Percentiles rank a stretch among this genome's conserved stretches.
Evolutionary conservation across 768 basidiomycete genomes (phyloP).

Genomic region (Lactarius indigo): DNA sequence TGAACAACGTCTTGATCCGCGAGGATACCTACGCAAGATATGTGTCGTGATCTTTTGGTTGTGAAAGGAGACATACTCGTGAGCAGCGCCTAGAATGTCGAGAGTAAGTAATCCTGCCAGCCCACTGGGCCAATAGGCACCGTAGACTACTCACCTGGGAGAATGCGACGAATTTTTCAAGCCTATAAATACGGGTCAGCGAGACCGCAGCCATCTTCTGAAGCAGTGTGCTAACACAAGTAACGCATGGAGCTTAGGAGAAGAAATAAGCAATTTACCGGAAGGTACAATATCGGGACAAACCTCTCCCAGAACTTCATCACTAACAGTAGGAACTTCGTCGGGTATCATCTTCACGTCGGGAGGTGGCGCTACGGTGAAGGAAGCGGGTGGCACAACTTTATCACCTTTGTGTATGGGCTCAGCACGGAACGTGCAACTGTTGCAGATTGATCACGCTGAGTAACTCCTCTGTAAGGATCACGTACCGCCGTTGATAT

Average conservation of each 20-base stretch:
- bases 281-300: not conserved
- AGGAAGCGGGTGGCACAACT: constrained; percentile 50
- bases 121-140: not conserved
- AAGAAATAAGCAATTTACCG: not conserved
- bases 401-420: constrained; percentile 37
- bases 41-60: not conserved
- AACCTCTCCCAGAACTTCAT: constrained; percentile 50
- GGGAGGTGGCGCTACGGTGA: constrained; percentile 39
- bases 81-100: constrained; percentile 14
- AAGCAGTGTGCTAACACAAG: constrained; percentile 43
- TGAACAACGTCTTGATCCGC: constrained; percentile 20
- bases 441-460: constrained; percentile 23
- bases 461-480: not conserved
- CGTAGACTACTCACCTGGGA: constrained; percentile 28
- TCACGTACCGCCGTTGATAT: constrained; percentile 47
- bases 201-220: not conserved
- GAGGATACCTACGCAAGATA: constrained; percentile 17
- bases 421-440: constrained; percentile 44
- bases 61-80: constrained; percentile 3
- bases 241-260: constrained; percentile 49
- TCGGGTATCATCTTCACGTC: constrained; percentile 17
- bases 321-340: constrained; percentile 36
- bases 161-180: constrained; percentile 31
- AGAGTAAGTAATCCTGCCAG: not conserved
- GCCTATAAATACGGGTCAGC: constrained; percentile 19